Percentiles rank a stretch among this genome's conserved stretches.
Conservation (phyloP, 345 rosid species). For the Erucastrum elatum region DNA sequence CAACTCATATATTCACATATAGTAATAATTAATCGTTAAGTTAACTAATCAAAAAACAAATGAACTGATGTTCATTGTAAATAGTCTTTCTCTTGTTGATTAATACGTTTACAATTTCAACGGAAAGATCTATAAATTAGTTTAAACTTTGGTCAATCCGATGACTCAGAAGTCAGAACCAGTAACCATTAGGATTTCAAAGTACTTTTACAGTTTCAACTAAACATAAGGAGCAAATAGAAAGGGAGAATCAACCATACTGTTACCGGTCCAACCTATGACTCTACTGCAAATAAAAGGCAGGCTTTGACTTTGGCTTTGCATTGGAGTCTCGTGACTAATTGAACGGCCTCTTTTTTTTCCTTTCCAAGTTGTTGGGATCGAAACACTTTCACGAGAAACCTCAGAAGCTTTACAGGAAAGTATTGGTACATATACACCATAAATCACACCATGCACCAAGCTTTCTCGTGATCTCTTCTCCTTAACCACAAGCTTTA, state of each 20-base stretch:
- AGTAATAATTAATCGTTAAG: no score
- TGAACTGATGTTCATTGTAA: no score
- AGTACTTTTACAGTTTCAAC: not conserved
- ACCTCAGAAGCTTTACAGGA: conserved; percentile 31
- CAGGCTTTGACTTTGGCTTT: conserved; percentile 11
- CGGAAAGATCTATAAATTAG: no score
- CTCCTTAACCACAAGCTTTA: conserved; percentile 26
- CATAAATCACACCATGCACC: conserved; percentile 20
- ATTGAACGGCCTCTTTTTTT: conserved; percentile 10
- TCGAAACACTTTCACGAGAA: conserved; percentile 38
- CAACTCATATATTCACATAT: not conserved
- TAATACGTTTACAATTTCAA: no score
- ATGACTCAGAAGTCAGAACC: not conserved
- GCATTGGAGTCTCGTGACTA: conserved; percentile 33
- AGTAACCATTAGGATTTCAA: not conserved
- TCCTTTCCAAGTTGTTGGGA: conserved; percentile 31
- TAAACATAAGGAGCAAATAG: not conserved
- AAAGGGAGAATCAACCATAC: not conserved
- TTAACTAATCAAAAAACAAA: no score
- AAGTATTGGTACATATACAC: conserved; percentile 27
- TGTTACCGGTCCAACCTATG: not conserved
- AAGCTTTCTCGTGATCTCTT: conserved; percentile 35
- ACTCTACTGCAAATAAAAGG: not conserved
- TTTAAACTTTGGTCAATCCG: no score
- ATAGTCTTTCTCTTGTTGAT: no score